These are phyloP conservation scores for Linnemannia hyalina DNA, from an alignment of 192 early-diverging fungal species.

Conservation along the genomic window DNA sequence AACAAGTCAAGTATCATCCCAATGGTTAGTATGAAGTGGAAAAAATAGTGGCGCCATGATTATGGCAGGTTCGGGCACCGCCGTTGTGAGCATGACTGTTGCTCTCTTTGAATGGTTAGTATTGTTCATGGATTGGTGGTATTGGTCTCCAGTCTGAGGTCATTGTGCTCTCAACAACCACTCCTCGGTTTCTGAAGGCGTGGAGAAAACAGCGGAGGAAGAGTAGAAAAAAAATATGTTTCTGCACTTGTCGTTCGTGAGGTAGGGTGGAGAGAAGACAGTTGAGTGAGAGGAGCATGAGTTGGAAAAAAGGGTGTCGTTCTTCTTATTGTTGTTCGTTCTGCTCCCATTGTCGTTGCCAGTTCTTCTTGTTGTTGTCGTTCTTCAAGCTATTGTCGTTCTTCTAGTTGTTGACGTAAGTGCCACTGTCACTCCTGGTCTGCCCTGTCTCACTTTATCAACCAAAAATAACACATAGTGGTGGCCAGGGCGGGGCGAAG, in stretches of 20 bases:
- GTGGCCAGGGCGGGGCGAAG: neutral
- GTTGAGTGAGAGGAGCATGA: no score
- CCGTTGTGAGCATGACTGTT: slow-evolving; percentile 7
- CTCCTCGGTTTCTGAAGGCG: neutral
- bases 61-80: slow-evolving; percentile 9
- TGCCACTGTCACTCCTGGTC: no score
- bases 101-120: neutral
- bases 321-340: no score
- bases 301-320: no score
- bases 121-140: neutral
- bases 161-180: slow-evolving; percentile 31
- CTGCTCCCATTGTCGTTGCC: no score
- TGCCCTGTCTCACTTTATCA: neutral
- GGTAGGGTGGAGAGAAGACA: no score
- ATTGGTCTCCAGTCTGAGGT: slow-evolving; percentile 13
- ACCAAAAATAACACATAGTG: neutral
- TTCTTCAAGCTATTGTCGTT: neutral
- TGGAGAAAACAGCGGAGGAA: neutral
- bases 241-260: no score
- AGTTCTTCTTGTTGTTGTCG: no score
- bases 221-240: slow-evolving; percentile 11
- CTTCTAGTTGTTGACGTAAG: neutral
- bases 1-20: neutral
- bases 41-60: slow-evolving; percentile 8
- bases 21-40: neutral